Evolutionary conservation across 225 moss, liverwort and hornwort species (phyloP).

Genomic region (Sphagnum tenellum): DNA sequence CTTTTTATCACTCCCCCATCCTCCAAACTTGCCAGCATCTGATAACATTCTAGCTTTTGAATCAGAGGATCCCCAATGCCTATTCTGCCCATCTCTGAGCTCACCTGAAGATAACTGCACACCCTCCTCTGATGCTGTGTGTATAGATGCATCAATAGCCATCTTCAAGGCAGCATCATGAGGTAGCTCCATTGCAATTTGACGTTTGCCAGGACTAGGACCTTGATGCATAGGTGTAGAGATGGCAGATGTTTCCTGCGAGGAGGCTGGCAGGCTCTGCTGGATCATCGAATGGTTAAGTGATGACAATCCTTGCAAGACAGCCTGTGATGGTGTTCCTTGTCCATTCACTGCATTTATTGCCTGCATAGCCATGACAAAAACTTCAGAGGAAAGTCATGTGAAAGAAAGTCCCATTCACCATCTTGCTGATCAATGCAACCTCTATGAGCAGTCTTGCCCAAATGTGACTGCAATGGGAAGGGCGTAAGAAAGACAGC

Average conservation of each 20-base stretch:
- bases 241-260: slow-evolving; percentile 10
- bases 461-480: too few relatives aligned
- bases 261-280: slow-evolving; percentile 10
- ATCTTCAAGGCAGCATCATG: slow-evolving; percentile 42
- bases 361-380: too few relatives aligned
- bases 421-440: too few relatives aligned
- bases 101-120: slow-evolving; percentile 17
- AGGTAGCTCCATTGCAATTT: slow-evolving; percentile 14
- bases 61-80: not conserved
- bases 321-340: slow-evolving; percentile 29
- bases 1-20: slow-evolving; percentile 27
- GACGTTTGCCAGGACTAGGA: slow-evolving; percentile 25
- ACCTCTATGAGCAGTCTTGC: too few relatives aligned
- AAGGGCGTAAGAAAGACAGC: too few relatives aligned
- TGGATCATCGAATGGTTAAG: slow-evolving; percentile 27
- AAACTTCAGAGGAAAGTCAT: too few relatives aligned
- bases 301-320: slow-evolving; percentile 50
- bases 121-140: slow-evolving; percentile 50
- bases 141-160: slow-evolving; percentile 65
- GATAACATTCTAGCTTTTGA: not conserved
- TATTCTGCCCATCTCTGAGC: slow-evolving; percentile 15
- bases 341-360: not conserved
- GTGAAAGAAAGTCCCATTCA: too few relatives aligned
- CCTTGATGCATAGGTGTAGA: slow-evolving; percentile 14
- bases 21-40: slow-evolving; percentile 7